A percentile compares a stretch with the other conserved stretches of the same genome.
Conservation (phyloP, 2,329 filamentous ascomycete species). For the Sarocladium kiliense region DNA sequence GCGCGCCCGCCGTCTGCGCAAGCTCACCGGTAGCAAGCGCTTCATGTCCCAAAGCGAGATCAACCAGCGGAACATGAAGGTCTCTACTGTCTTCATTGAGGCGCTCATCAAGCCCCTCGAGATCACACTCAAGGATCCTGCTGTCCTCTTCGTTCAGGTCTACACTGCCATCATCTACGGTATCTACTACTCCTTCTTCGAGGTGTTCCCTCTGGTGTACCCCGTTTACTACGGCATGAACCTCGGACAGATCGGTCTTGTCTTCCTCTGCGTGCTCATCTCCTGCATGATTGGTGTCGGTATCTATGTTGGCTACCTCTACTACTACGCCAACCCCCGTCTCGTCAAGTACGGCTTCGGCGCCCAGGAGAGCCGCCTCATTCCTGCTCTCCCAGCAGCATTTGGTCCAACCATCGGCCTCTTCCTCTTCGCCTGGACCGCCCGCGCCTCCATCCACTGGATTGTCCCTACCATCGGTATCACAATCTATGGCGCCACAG, state of each 20-base stretch:
- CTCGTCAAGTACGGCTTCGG: conserved; percentile 44
- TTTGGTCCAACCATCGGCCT: conserved; percentile 53
- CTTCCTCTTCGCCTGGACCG: conserved; percentile 57
- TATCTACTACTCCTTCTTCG: conserved; percentile 59
- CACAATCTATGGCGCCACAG: conserved; percentile 44
- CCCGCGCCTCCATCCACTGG: conserved; percentile 45
- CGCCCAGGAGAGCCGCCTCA: conserved; percentile 46
- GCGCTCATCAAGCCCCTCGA: conserved; percentile 57
- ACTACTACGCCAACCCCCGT: conserved; percentile 45
- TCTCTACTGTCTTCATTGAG: conserved; percentile 42
- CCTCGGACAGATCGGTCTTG: conserved; percentile 51
- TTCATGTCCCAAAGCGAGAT: conserved; percentile 62
- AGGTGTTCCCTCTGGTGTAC: conserved; percentile 63
- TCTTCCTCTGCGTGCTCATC: conserved; percentile 57
- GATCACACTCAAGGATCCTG: conserved; percentile 56
- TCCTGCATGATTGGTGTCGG: conserved; percentile 47
- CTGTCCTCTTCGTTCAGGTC: conserved; percentile 56
- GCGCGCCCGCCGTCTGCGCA: conserved; percentile 56
- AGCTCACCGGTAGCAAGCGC: conserved; percentile 48
- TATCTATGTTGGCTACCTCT: conserved; percentile 46
- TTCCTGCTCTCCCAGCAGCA: conserved; percentile 48
- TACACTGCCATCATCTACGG: conserved; percentile 59
- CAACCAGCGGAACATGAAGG: conserved; percentile 49
- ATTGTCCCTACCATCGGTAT: conserved; percentile 54
- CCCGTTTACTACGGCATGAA: conserved; percentile 54